phyloP scores from a whole-genome alignment of 345 rosid genomes.

The Camelina laxa region DNA sequence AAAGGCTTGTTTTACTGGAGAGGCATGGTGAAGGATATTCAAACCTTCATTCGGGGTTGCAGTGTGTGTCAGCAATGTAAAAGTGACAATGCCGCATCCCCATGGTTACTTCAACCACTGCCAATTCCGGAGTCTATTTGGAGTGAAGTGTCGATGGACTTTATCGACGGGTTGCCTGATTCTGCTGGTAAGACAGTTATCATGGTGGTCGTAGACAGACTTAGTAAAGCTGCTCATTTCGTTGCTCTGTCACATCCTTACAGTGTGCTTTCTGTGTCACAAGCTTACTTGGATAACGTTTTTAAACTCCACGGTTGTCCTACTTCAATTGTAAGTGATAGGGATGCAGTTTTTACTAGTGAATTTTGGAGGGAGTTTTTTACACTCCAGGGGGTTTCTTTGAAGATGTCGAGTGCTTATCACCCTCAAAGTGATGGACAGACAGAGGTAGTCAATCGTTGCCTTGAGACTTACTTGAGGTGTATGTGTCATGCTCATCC shows the following conservation, averaged over 20 bases:
- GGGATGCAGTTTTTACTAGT: accelerated
- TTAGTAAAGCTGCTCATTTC: not conserved
- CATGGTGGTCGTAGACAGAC: too few relatives aligned
- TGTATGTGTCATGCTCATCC: not conserved
- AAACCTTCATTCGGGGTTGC: not conserved
- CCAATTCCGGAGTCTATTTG: not conserved
- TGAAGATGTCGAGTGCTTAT: not conserved
- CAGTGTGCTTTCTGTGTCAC: accelerated
- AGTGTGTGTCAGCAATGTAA: not conserved
- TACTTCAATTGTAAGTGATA: not conserved
- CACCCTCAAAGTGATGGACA: not conserved
- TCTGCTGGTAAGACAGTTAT: not conserved
- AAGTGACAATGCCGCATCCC: not conserved
- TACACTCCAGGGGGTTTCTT: not conserved
- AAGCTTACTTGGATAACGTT: not conserved
- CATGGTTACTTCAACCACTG: not conserved
- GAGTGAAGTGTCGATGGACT: not conserved
- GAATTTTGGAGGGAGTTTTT: not conserved
- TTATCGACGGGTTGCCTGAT: accelerated
- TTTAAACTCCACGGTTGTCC: not conserved
- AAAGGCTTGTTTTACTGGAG: not conserved
- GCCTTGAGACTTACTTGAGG: not conserved
- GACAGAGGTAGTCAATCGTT: not conserved
- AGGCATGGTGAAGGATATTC: not conserved
- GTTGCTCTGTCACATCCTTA: not conserved